A percentile compares a stretch with the other conserved stretches of the same genome.
Conservation (phyloP, 371 early-diverging fungal species). For the Mucor plumbeus region DNA sequence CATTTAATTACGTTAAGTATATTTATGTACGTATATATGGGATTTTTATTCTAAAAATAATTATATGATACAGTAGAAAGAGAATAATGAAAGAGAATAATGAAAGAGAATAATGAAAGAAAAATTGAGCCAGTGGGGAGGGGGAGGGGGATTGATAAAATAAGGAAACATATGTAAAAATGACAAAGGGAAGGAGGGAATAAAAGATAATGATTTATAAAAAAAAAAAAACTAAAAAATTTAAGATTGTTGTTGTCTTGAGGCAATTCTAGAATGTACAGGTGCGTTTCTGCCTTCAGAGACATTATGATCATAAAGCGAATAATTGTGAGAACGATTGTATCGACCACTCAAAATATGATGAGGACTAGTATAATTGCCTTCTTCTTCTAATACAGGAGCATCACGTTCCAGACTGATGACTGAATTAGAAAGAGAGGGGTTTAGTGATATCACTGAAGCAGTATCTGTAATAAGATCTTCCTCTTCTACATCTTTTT, state of each 20-base stretch:
- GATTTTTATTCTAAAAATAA: neutral
- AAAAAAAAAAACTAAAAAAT: neutral
- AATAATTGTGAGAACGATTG: neutral
- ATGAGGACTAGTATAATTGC: slow-evolving; percentile 9
- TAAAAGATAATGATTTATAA: neutral
- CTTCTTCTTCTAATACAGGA: neutral
- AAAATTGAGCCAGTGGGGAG: too few relatives aligned
- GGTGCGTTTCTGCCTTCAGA: slow-evolving; percentile 31
- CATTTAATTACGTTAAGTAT: too few relatives aligned
- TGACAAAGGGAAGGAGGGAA: neutral
- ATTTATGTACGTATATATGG: too few relatives aligned
- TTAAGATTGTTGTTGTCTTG: slow-evolving; percentile 2
- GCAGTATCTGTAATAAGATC: neutral
- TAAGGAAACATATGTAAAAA: neutral
- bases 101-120: neutral
- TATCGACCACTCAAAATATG: slow-evolving; percentile 6
- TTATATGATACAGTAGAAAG: neutral
- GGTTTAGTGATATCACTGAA: slow-evolving; percentile 7
- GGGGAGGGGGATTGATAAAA: neutral
- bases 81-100: neutral
- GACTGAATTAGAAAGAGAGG: slow-evolving; percentile 24
- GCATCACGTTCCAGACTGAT: slow-evolving; percentile 24
- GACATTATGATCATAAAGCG: neutral
- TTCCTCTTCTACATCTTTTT: neutral
- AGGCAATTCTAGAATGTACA: slow-evolving; percentile 30